phyloP scores from a whole-genome alignment of 2,329 filamentous ascomycete species.

The Cordyceps fumosorosea region DNA sequence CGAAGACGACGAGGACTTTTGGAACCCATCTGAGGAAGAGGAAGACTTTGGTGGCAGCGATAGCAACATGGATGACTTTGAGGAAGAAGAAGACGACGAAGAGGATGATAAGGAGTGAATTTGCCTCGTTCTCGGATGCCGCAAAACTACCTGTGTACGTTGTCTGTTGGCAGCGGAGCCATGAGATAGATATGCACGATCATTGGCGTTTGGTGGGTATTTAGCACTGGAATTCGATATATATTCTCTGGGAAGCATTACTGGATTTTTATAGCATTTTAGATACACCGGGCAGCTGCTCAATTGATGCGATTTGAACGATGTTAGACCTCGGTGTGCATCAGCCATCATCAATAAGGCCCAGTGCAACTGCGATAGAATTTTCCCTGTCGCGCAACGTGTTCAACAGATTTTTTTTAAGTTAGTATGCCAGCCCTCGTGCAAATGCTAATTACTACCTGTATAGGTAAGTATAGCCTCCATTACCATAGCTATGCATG shows the following conservation, averaged over 20 bases:
- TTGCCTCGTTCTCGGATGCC: slow-evolving; percentile 14
- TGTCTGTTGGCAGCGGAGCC: background rate
- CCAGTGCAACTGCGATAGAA: too few species aligned
- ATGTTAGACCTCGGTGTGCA: background rate
- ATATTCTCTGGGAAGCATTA: background rate
- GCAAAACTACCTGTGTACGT: background rate
- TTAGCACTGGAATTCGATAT: background rate
- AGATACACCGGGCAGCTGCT: slow-evolving; percentile 4
- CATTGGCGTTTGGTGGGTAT: slow-evolving; percentile 1
- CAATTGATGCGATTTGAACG: background rate
- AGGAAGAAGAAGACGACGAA: slow-evolving; percentile 50
- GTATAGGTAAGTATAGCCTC: too few species aligned
- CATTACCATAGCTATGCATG: too few species aligned
- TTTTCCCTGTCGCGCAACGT: too few species aligned
- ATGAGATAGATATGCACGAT: background rate
- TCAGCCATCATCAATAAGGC: background rate
- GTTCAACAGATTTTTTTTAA: too few species aligned
- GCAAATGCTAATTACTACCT: too few species aligned
- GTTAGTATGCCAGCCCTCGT: too few species aligned
- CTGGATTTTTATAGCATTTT: slow-evolving; percentile 7
- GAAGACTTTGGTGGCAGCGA: slow-evolving; percentile 74
- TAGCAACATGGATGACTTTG: slow-evolving; percentile 55
- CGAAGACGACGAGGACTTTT: slow-evolving; percentile 74
- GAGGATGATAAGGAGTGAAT: slow-evolving; percentile 47
- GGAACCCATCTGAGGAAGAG: slow-evolving; percentile 69